These are phyloP conservation scores for Ilex aquifolium DNA, from an alignment of 257 asterid genomes.

Conservation along the genomic window DNA sequence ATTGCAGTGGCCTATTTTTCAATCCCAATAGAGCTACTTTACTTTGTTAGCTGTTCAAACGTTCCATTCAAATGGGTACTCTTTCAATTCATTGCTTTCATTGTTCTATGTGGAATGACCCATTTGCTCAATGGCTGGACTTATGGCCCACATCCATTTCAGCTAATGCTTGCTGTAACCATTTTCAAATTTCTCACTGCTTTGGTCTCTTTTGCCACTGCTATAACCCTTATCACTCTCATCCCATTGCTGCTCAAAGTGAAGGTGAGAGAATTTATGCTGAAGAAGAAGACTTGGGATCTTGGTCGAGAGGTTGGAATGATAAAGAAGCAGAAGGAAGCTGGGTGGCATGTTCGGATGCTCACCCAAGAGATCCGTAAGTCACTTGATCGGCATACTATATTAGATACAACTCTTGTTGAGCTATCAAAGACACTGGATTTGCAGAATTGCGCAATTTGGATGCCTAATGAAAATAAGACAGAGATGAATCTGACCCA, in stretches of 20 bases:
- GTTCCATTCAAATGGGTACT: slow-evolving; percentile 5
- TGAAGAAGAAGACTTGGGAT: slow-evolving; percentile 3
- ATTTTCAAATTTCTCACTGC: slow-evolving; percentile 3
- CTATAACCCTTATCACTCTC: neutral
- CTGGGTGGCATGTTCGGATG: slow-evolving; percentile 2
- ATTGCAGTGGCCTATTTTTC: slow-evolving; percentile 3
- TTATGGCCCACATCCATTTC: slow-evolving; percentile 2
- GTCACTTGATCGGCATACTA: slow-evolving; percentile 1
- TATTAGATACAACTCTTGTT: neutral
- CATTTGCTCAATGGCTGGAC: slow-evolving; percentile 3
- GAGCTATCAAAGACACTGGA: neutral
- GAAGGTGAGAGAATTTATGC: neutral
- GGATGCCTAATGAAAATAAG: neutral
- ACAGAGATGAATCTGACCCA: neutral
- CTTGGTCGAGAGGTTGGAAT: slow-evolving; percentile 1
- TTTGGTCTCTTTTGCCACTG: slow-evolving; percentile 1
- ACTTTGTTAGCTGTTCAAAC: slow-evolving; percentile 1
- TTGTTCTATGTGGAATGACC: slow-evolving; percentile 1
- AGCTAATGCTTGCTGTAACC: slow-evolving; percentile 1
- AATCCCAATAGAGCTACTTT: neutral
- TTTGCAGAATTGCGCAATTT: neutral
- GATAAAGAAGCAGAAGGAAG: neutral
- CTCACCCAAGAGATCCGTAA: slow-evolving; percentile 1
- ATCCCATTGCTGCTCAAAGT: slow-evolving; percentile 3
- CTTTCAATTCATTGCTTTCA: neutral